Conservation (phyloP, 768 basidiomycete species). For the Pleurotus cornucopiae region DNA sequence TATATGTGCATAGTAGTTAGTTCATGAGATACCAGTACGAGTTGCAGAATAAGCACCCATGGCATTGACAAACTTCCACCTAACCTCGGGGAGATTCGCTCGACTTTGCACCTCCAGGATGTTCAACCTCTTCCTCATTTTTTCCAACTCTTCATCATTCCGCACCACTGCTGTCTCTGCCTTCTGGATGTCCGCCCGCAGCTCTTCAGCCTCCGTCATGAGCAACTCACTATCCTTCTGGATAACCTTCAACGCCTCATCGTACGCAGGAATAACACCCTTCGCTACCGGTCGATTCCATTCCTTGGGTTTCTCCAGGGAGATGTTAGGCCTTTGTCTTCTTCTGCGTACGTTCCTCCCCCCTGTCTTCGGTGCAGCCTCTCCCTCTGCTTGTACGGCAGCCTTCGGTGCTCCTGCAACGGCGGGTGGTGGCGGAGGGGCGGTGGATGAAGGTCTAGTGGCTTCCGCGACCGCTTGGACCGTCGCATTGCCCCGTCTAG, state of each 20-base stretch:
- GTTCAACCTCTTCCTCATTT: slow-evolving; percentile 42
- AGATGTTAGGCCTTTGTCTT: slow-evolving; percentile 44
- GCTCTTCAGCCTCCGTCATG: slow-evolving; percentile 20
- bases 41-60: slow-evolving; percentile 51
- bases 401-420: slow-evolving; percentile 8
- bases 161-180: slow-evolving; percentile 23
- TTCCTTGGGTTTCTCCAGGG: slow-evolving; percentile 44
- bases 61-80: slow-evolving; percentile 78
- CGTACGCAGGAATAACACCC: slow-evolving; percentile 75
- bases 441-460: slow-evolving; percentile 4
- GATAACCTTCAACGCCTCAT: slow-evolving; percentile 76
- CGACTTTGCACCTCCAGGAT: slow-evolving; percentile 77
- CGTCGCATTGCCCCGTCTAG: slow-evolving; percentile 21
- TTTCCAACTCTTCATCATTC: slow-evolving; percentile 34
- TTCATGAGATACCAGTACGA: not conserved
- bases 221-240: slow-evolving; percentile 52
- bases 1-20: slow-evolving; percentile 19
- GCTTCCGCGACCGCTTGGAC: slow-evolving; percentile 10
- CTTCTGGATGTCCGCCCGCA: slow-evolving; percentile 20
- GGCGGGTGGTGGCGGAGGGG: slow-evolving; percentile 9
- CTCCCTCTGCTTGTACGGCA: slow-evolving; percentile 9
- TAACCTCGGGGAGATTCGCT: slow-evolving; percentile 77
- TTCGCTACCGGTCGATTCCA: slow-evolving; percentile 62
- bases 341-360: slow-evolving; percentile 27
- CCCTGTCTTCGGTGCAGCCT: slow-evolving; percentile 16